phyloP scores from a whole-genome alignment of 1,284 basidiomycete genomes.

The Waitea zeae region DNA sequence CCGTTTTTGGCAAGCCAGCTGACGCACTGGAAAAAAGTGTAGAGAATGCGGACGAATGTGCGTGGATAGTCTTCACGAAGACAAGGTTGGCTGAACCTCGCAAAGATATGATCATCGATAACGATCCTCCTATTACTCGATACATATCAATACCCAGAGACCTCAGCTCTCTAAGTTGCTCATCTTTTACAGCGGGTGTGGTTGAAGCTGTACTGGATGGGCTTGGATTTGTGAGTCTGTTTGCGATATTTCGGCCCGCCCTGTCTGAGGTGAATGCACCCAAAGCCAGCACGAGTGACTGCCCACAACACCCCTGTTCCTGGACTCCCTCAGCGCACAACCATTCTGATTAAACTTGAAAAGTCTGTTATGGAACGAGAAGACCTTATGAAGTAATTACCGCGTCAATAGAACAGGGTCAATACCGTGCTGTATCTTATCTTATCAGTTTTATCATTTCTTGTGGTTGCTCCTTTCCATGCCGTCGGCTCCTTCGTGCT shows the following conservation, averaged over 20 bases:
- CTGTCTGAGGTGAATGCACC: conserved; percentile 4
- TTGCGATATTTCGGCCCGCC: conserved; percentile 2
- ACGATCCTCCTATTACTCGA: conserved; percentile 83
- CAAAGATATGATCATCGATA: conserved; percentile 92
- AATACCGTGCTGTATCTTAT: neutral
- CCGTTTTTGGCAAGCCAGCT: conserved; percentile 85
- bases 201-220: conserved; percentile 96
- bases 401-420: no score
- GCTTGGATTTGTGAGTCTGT: conserved; percentile 85
- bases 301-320: conserved; percentile 85
- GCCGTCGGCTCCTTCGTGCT: neutral
- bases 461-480: neutral
- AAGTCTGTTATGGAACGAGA: conserved; percentile 80
- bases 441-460: neutral
- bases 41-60: conserved; percentile 91
- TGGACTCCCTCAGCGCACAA: conserved; percentile 70
- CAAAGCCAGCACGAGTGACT: conserved; percentile 87
- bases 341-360: conserved; percentile 90
- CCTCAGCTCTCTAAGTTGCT: conserved; percentile 87
- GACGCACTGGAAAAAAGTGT: conserved; percentile 93
- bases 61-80: conserved; percentile 16
- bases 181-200: conserved; percentile 91
- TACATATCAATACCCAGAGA: conserved; percentile 90
- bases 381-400: conserved; percentile 57
- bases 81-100: neutral